A percentile compares a stretch with the other conserved stretches of the same genome.
phyloP scores from a whole-genome alignment of 1,284 basidiomycete genomes.

The Ceratobasidium sp. region DNA sequence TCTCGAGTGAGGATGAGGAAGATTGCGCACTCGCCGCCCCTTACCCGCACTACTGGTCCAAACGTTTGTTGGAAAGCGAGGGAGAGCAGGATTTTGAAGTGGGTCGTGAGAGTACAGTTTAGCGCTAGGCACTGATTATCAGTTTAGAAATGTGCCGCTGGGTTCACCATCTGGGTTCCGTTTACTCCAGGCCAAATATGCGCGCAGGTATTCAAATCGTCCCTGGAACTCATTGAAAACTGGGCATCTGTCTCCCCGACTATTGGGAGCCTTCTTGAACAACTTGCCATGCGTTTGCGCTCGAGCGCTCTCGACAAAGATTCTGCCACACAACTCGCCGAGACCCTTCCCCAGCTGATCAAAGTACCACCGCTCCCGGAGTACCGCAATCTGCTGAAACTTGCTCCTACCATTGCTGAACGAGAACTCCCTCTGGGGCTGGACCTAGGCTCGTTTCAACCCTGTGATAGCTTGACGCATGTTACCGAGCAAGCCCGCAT shows the following conservation, averaged over 20 bases:
- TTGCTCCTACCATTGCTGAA: constrained; percentile 19
- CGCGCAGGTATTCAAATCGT: constrained; percentile 6
- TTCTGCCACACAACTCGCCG: neutral
- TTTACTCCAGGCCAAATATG: constrained; percentile 21
- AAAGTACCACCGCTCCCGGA: neutral
- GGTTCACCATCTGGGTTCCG: constrained; percentile 24
- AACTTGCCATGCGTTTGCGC: constrained; percentile 20
- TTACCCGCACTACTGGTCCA: constrained; percentile 30
- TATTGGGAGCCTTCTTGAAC: constrained; percentile 2
- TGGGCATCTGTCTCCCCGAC: constrained; percentile 1
- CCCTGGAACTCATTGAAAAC: constrained; percentile 6
- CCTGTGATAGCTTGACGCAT: neutral
- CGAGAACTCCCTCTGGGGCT: constrained; percentile 29
- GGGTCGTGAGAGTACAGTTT: neutral
- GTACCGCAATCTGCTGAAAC: constrained; percentile 2
- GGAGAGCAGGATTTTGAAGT: constrained; percentile 12
- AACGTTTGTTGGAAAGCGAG: neutral
- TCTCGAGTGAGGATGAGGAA: constrained; percentile 2
- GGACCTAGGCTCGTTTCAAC: neutral
- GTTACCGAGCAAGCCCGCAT: constrained; percentile 3
- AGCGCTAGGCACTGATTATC: neutral
- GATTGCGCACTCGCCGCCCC: constrained; percentile 32
- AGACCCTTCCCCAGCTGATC: constrained; percentile 7
- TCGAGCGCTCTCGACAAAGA: neutral
- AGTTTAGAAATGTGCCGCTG: neutral